These are phyloP conservation scores for Hymenotorrendiella dingleyae DNA, from an alignment of 2,329 filamentous ascomycete genomes.

Conservation along the genomic window DNA sequence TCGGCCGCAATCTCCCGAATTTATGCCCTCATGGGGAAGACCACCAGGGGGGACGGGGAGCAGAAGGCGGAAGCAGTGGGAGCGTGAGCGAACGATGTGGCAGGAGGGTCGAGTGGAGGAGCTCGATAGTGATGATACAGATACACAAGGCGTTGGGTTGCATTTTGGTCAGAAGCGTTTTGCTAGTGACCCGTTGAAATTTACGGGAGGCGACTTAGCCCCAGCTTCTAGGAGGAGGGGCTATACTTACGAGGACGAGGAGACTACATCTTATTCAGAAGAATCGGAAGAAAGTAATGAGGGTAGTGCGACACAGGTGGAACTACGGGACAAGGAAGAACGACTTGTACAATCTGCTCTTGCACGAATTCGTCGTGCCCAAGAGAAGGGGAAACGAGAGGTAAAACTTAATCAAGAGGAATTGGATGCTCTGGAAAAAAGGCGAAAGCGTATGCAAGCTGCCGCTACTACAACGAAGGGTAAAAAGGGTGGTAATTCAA, in stretches of 20 bases:
- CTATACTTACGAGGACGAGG: constrained; percentile 38
- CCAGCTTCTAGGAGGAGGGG: constrained; percentile 24
- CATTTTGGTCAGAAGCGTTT: constrained; percentile 43
- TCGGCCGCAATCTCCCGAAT: constrained; percentile 99
- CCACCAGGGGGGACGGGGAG: constrained; percentile 83
- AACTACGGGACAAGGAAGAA: constrained; percentile 63
- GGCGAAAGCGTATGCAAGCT: constrained; percentile 48
- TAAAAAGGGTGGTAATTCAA: constrained; percentile 21
- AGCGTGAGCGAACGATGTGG: constrained; percentile 44
- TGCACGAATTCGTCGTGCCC: constrained; percentile 72
- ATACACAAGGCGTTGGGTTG: constrained; percentile 50
- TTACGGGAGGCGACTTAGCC: constrained; percentile 54
- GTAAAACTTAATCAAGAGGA: constrained; percentile 77
- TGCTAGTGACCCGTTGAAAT: constrained; percentile 54
- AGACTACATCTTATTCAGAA: constrained; percentile 30
- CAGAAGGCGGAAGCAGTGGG: constrained; percentile 50
- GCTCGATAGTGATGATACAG: constrained; percentile 52
- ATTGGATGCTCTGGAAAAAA: constrained; percentile 70
- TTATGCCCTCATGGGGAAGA: constrained; percentile 98
- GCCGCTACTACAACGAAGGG: constrained; percentile 19
- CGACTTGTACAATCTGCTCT: constrained; percentile 71
- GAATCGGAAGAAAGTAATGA: constrained; percentile 47
- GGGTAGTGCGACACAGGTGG: constrained; percentile 44
- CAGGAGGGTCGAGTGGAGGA: constrained; percentile 55
- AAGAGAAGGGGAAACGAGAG: constrained; percentile 68